Percentiles rank a stretch among this genome's conserved stretches.
phyloP scores from a whole-genome alignment of 495 filamentous ascomycete genomes.

The Trichoderma reesei region DNA sequence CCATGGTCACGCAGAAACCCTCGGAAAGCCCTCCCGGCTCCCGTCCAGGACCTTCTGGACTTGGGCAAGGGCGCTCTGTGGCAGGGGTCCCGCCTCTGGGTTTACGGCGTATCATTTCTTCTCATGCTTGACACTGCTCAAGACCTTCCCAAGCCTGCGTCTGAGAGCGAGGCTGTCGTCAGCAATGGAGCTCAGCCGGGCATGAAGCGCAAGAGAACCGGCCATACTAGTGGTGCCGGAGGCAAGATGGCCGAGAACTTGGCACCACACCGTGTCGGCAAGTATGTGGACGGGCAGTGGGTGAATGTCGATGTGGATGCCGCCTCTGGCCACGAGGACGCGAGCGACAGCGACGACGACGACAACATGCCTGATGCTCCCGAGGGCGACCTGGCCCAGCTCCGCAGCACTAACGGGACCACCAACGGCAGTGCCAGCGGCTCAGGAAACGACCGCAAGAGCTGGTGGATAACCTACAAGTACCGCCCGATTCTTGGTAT shows the following conservation, averaged over 20 bases:
- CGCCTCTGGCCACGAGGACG: slow-evolving; percentile 28
- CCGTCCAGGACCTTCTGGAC: slow-evolving; percentile 62
- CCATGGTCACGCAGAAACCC: slow-evolving; percentile 84
- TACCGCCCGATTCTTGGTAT: slow-evolving; percentile 88
- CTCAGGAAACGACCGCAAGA: slow-evolving; percentile 11
- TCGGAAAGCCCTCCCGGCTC: slow-evolving; percentile 56
- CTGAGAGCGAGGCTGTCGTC: slow-evolving; percentile 11
- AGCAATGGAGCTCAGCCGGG: slow-evolving; percentile 25
- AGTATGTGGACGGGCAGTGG: slow-evolving; percentile 39
- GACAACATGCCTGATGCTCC: slow-evolving; percentile 23
- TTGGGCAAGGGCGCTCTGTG: slow-evolving; percentile 76
- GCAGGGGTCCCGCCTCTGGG: slow-evolving; percentile 72
- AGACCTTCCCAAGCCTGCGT: slow-evolving; percentile 45
- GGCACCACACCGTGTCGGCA: slow-evolving; percentile 24
- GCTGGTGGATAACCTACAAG: slow-evolving; percentile 76
- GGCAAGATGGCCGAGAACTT: slow-evolving; percentile 45
- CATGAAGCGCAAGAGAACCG: slow-evolving; percentile 46
- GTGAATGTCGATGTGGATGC: slow-evolving; percentile 29
- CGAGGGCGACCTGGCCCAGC: slow-evolving; percentile 31
- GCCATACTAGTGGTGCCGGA: slow-evolving; percentile 43
- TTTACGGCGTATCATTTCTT: slow-evolving; percentile 76
- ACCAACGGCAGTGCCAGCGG: slow-evolving; percentile 17
- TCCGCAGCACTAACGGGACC: slow-evolving; percentile 23
- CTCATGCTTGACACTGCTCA: slow-evolving; percentile 84
- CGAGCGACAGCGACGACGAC: slow-evolving; percentile 35